Evolutionary conservation across 257 asterid genomes (phyloP), one percentile per base, ranked within the genome.

Genomic region (Ajuga chamaepitys): DNA sequence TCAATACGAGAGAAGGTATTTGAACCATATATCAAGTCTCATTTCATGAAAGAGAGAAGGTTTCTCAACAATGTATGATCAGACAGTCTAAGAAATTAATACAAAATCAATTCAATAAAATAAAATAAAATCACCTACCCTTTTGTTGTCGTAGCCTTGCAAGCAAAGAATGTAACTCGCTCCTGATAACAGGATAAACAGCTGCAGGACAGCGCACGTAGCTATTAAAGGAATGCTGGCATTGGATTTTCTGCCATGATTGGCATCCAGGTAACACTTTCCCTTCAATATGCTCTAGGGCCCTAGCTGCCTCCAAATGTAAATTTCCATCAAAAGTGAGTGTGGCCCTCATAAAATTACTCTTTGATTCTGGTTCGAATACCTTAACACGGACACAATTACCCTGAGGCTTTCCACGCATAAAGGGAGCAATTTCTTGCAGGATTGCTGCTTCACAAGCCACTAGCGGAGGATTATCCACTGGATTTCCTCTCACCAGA

Each of bases 221-320:
- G 77, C 85, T 87, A 62, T 81, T 90, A 77, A 90, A 94, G 78
- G 80, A 18, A 45, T 78, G 89, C 41, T 78, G 82, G 67, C 97
- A 90, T 46, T 66, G 74, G 77, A 94, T 78, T 81, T 86, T 94
- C 88, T 94, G 99, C 99, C 99, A 94, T 0, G 72, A 8, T 18
- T 60, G 73, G 76, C 86, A 83, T 63, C 97, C 95, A 28, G 86
- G 95, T 58, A 94, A 74, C 42, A 80, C 95, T 77, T 80, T 88
- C 62, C 95, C 97, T n/a, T 83, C 72, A 20, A 94, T 75, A 28
- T 85, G 88, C 73, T 94, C 95, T 74, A 94, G 77, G 32, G 97
- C 96, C 78, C 64, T 81, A 18, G 97, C 99, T 26, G 97, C 99
- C 81, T 88, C 97, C 80, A 86, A 77, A 75, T 87, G 95, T 55